Conservation (phyloP, 306 rosid genomes). For the Rubus idaeus region DNA sequence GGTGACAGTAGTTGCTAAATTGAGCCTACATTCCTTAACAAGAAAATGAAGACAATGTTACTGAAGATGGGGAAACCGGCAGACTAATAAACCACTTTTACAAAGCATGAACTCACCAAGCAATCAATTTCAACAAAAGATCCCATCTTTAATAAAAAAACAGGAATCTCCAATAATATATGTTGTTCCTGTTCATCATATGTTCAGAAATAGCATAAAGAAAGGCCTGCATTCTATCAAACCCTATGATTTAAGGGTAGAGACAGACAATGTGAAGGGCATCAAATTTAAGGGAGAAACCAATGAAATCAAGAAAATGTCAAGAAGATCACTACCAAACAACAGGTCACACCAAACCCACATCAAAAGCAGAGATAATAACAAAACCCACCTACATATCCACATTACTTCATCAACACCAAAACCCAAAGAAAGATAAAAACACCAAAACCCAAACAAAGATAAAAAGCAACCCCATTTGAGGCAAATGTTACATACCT, state of each 20-base stretch:
- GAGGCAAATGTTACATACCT: slow-evolving; percentile 38
- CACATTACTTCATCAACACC: slow-evolving; percentile 18
- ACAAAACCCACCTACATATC: slow-evolving; percentile 6
- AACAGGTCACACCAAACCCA: slow-evolving; percentile 28
- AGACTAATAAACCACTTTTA: background rate
- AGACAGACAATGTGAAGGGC: background rate
- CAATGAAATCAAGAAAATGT: too few relatives aligned
- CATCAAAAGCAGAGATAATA: slow-evolving; percentile 20
- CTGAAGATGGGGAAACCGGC: background rate
- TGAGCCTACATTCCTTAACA: background rate
- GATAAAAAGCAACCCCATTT: slow-evolving; percentile 23
- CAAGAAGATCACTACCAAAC: background rate
- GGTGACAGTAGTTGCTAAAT: background rate
- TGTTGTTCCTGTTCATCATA: background rate
- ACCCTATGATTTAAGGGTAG: background rate
- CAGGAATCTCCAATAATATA: background rate
- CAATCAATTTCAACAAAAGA: background rate
- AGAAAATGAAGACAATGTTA: background rate
- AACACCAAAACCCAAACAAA: too few relatives aligned
- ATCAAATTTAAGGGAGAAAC: background rate
- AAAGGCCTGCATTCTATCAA: background rate
- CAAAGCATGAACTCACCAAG: background rate
- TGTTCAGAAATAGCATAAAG: background rate
- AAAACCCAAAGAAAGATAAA: background rate
- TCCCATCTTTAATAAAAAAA: background rate